Conservation (phyloP, 2,329 filamentous ascomycete genomes). For the Neocucurbitaria cava region DNA sequence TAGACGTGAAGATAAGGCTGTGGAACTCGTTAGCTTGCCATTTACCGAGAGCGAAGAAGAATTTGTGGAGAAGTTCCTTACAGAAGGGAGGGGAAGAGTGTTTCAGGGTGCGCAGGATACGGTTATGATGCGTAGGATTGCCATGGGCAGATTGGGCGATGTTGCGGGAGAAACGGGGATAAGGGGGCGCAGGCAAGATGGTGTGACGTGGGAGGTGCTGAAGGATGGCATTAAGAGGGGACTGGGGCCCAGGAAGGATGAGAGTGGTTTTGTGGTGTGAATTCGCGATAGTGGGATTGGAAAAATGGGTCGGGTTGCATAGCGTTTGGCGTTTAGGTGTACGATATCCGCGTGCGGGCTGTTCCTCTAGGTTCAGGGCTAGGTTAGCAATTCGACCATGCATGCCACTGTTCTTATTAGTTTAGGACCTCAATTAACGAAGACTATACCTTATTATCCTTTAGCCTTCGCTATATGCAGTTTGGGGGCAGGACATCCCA, state of each 20-base stretch:
- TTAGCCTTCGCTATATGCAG: no score
- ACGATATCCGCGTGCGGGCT: neutral
- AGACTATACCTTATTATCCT: no score
- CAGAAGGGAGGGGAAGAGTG: constrained; percentile 68
- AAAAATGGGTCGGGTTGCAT: constrained; percentile 8
- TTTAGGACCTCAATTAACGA: neutral
- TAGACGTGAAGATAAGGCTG: constrained; percentile 62
- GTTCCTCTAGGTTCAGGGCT: neutral
- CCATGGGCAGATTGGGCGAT: constrained; percentile 66
- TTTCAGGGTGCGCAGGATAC: constrained; percentile 74
- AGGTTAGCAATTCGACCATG: neutral
- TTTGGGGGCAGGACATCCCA: no score
- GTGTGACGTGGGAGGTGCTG: constrained; percentile 59
- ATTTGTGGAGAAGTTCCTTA: constrained; percentile 76
- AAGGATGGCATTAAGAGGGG: constrained; percentile 46
- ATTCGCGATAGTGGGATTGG: no score
- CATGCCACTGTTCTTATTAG: neutral
- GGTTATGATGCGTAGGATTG: constrained; percentile 75
- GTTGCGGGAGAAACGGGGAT: constrained; percentile 37
- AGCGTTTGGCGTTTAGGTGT: constrained; percentile 7
- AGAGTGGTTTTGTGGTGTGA: constrained; percentile 24
- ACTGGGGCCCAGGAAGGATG: constrained; percentile 43
- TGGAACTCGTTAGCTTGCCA: constrained; percentile 75
- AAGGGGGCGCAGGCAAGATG: constrained; percentile 56
- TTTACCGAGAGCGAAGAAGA: constrained; percentile 73